Percentiles rank a stretch among this genome's conserved stretches.
Evolutionary conservation across 805 yeast genomes (phyloP).

Genomic region (Candida tammaniensis): DNA sequence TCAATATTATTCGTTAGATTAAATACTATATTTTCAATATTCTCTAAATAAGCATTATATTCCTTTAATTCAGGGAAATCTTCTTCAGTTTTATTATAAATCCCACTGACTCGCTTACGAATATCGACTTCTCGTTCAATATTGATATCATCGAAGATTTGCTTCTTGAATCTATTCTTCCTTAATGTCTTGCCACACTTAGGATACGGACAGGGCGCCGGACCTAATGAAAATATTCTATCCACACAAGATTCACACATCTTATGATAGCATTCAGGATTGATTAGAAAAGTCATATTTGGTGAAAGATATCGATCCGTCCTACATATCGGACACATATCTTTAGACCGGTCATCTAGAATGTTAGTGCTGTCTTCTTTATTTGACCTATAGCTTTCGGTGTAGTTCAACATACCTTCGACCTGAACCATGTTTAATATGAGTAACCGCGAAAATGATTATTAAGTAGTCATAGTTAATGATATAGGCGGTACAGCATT

Average conservation of each 20-base stretch:
- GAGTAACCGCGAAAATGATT: too few relatives aligned
- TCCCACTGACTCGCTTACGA: conserved; percentile 68
- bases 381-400: not conserved
- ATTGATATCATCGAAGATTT: conserved; percentile 83
- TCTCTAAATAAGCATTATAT: conserved; percentile 78
- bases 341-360: conserved; percentile 53
- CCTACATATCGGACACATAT: conserved; percentile 96
- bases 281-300: conserved; percentile 85
- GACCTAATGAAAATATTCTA: conserved; percentile 89
- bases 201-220: conserved; percentile 95
- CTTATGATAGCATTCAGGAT: conserved; percentile 97
- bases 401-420: conserved; percentile 5
- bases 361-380: conserved; percentile 3
- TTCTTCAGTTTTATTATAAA: conserved; percentile 76
- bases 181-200: conserved; percentile 84
- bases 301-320: conserved; percentile 93
- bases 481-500: too few relatives aligned
- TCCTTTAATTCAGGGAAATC: conserved; percentile 63
- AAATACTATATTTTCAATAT: conserved; percentile 76
- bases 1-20: conserved; percentile 71
- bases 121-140: conserved; percentile 94
- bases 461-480: too few relatives aligned
- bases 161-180: conserved; percentile 86
- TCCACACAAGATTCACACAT: conserved; percentile 97
- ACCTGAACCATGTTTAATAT: conserved; percentile 1